Evolutionary conservation across 768 basidiomycete genomes (phyloP), one percentile per base, ranked within the genome.

Genomic region (Glaciozyma antarctica): DNA sequence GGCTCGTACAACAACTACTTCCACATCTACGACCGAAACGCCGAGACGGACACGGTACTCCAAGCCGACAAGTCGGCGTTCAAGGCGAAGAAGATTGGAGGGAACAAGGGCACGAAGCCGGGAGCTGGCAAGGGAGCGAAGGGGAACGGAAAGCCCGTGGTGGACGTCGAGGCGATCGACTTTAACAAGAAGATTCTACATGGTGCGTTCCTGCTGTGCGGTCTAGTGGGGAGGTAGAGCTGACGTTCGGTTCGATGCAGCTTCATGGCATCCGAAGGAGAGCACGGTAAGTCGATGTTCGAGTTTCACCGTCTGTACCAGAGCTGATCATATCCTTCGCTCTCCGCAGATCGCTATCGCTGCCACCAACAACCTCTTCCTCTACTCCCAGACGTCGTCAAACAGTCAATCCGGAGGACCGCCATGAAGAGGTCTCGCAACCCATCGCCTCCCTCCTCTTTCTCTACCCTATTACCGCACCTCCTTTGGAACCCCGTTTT

Each of bases 1-100:
- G 95, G 95, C 52, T 98, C 95, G 58, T 99, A 99, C 80, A 94
- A 98, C 81, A 99, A 99, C 80, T 98, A 94, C 80, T 93, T 99
- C 88, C 91, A 92, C 77, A 95, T 99, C 84, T 99, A 91, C 79
- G 94, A 98, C 77, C 84, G 85, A 60, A 90, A 94, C 66, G 71
- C 66, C 12, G 75, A 85, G 68, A 87, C 86, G 67, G 95, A 98
- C 74, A 85, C 93, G 52, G 89, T 97, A 17, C 79, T 99, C 62
- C 95, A 98, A 78, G 95, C 95, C 2, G 95, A 99, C 81, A 99
- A 99, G 78, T 93, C 91, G 21, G 93, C 94, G 9, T 99, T 99
- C 81, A 98, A 98, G 78, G 90, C 90, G 57, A 99, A 97, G 86
- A 99, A 98, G 82, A 88, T 95, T 62, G 91, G 93, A 17, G 92